phyloP scores from a whole-genome alignment of 1,139 yeast genomes.

The Hanseniaspora sp. region DNA sequence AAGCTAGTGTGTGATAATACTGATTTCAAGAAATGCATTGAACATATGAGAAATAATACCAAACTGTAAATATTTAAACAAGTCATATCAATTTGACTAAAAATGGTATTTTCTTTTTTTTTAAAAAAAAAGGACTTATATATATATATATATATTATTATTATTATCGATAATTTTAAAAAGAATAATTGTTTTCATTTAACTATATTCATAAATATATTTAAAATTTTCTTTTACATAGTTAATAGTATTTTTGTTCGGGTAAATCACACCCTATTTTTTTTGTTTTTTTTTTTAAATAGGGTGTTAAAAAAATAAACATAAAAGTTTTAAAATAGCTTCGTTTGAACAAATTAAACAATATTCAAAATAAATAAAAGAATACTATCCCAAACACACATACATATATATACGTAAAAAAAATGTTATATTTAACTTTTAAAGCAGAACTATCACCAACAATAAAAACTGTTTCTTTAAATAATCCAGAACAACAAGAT shows the following conservation, averaged over 20 bases:
- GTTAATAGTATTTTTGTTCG: no score
- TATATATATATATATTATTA: no score
- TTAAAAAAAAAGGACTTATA: not conserved
- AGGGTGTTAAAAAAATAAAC: no score
- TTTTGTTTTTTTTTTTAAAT: no score
- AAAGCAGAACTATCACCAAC: slow-evolving; percentile 27
- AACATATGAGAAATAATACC: not conserved
- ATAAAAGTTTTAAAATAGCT: no score
- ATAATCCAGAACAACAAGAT: slow-evolving; percentile 47
- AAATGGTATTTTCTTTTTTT: not conserved
- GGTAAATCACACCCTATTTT: no score
- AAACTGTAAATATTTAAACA: not conserved
- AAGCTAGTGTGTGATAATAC: not conserved
- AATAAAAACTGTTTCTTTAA: slow-evolving; percentile 32
- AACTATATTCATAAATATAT: no score
- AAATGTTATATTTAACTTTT: slow-evolving; percentile 25
- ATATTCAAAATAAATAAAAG: not conserved
- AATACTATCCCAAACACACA: not conserved
- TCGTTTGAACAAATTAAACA: not conserved
- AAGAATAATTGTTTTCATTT: no score
- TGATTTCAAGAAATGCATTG: not conserved
- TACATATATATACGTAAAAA: not conserved
- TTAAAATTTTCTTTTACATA: no score
- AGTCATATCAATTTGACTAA: not conserved
- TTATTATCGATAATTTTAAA: no score